These are phyloP conservation scores for Trichaptum fuscoviolaceum DNA, from an alignment of 768 basidiomycete species.

Conservation along the genomic window DNA sequence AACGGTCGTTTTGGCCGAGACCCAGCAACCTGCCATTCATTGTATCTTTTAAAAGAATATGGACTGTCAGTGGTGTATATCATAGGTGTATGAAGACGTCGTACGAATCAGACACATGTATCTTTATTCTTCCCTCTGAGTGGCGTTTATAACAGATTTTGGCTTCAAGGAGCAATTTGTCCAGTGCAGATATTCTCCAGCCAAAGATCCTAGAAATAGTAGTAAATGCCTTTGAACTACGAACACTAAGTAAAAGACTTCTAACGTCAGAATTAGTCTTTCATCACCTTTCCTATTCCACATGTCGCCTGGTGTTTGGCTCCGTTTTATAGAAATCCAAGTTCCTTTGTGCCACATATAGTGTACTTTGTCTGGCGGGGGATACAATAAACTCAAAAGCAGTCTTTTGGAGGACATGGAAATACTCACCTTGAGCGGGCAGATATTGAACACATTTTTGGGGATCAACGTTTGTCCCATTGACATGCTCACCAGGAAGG, in stretches of 20 bases:
- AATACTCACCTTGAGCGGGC: constrained; percentile 33
- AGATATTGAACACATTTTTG: neutral
- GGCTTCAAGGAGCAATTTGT: constrained; percentile 49
- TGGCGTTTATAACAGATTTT: constrained; percentile 46
- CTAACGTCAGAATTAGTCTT: constrained; percentile 8
- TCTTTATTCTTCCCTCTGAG: constrained; percentile 44
- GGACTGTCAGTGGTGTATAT: neutral
- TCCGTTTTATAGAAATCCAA: constrained; percentile 28
- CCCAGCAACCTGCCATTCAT: constrained; percentile 51
- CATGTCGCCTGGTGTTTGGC: constrained; percentile 24
- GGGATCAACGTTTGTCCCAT: constrained; percentile 1
- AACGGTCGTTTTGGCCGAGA: constrained; percentile 61
- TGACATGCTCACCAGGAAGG: constrained; percentile 15
- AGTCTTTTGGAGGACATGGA: constrained; percentile 30
- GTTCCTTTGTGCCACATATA: constrained; percentile 28
- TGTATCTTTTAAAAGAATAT: constrained; percentile 15
- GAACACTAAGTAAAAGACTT: constrained; percentile 14
- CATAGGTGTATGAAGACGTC: constrained; percentile 10
- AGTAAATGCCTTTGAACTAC: neutral
- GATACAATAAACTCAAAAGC: constrained; percentile 23
- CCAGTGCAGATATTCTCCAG: constrained; percentile 40
- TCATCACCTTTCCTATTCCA: constrained; percentile 6
- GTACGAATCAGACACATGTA: constrained; percentile 46
- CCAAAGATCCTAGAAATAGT: constrained; percentile 40
- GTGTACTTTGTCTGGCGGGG: constrained; percentile 42